phyloP scores from a whole-genome alignment of 768 basidiomycete species.

The Cytidiella melzeri region DNA sequence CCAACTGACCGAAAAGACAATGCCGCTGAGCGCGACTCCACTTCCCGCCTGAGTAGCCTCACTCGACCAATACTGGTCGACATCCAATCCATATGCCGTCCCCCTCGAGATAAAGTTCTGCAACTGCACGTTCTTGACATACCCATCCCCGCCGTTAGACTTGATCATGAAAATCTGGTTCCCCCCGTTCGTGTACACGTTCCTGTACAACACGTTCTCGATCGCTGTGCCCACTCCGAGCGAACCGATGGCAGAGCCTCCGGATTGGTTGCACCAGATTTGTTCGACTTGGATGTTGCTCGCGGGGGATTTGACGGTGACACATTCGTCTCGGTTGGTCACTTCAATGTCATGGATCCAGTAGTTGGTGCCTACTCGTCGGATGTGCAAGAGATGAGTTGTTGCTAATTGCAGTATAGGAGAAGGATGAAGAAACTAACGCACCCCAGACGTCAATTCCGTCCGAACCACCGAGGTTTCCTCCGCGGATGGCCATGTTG shows the following conservation, averaged over 20 bases:
- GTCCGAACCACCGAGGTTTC: conserved; percentile 25
- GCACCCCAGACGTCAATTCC: conserved; percentile 24
- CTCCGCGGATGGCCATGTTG: conserved; percentile 26
- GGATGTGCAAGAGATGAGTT: background rate
- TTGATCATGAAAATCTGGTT: conserved; percentile 30
- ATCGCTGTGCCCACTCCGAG: conserved; percentile 23
- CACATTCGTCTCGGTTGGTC: conserved; percentile 28
- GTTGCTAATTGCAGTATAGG: too few relatives aligned
- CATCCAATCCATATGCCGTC: conserved; percentile 24
- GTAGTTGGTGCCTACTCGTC: conserved; percentile 17
- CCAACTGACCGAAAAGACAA: conserved; percentile 21
- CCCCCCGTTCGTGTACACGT: conserved; percentile 25
- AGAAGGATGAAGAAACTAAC: background rate
- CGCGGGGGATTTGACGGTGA: conserved; percentile 27
- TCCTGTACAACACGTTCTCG: conserved; percentile 21
- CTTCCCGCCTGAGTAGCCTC: conserved; percentile 17
- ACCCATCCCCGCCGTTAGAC: conserved; percentile 20
- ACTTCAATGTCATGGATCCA: conserved; percentile 30
- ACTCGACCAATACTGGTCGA: conserved; percentile 25
- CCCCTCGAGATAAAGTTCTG: conserved; percentile 24
- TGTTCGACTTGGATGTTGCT: conserved; percentile 25
- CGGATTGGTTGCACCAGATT: conserved; percentile 29
- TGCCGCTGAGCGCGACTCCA: conserved; percentile 23
- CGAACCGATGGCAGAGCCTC: conserved; percentile 26
- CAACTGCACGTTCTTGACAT: conserved; percentile 23